Percentiles rank a stretch among this genome's conserved stretches.
Conservation (phyloP, 306 rosid genomes). For the Lagenaria siceraria region DNA sequence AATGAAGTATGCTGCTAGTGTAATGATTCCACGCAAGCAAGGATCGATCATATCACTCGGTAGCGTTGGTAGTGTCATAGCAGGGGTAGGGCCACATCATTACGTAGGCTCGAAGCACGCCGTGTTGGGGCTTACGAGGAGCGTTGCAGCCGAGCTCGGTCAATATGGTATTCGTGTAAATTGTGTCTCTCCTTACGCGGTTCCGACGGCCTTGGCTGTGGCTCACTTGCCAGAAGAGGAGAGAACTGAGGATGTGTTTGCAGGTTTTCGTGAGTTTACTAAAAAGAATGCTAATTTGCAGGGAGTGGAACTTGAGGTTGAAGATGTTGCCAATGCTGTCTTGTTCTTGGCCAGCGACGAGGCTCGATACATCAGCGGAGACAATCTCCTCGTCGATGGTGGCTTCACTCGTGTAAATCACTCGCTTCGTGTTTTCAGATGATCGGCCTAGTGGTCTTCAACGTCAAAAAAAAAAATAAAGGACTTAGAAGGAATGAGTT, state of each 20-base stretch:
- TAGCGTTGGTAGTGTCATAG: slow-evolving; percentile 39
- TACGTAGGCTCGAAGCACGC: slow-evolving; percentile 82
- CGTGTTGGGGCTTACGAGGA: slow-evolving; percentile 62
- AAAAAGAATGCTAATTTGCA: slow-evolving; percentile 49
- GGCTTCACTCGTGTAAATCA: slow-evolving; percentile 49
- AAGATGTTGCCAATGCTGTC: slow-evolving; percentile 72
- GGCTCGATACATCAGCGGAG: slow-evolving; percentile 55
- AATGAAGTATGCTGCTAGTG: slow-evolving; percentile 65
- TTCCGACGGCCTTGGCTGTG: slow-evolving; percentile 42
- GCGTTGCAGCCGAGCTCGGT: slow-evolving; percentile 78
- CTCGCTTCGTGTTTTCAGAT: slow-evolving; percentile 41
- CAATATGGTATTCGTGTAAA: slow-evolving; percentile 47
- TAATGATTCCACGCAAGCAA: slow-evolving; percentile 50
- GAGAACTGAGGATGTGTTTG: slow-evolving; percentile 44
- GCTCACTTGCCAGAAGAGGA: slow-evolving; percentile 58
- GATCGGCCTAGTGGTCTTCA: background rate
- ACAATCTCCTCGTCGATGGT: slow-evolving; percentile 67
- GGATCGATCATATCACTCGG: slow-evolving; percentile 67
- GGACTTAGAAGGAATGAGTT: background rate
- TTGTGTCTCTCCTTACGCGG: slow-evolving; percentile 52
- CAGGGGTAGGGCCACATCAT: slow-evolving; percentile 53
- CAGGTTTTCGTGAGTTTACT: slow-evolving; percentile 24
- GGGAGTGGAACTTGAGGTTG: slow-evolving; percentile 43
- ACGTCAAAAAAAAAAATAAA: background rate
- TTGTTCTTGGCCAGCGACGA: slow-evolving; percentile 84